phyloP scores from a whole-genome alignment of 2,329 filamentous ascomycete species.

The Fusarium tricinctum region DNA sequence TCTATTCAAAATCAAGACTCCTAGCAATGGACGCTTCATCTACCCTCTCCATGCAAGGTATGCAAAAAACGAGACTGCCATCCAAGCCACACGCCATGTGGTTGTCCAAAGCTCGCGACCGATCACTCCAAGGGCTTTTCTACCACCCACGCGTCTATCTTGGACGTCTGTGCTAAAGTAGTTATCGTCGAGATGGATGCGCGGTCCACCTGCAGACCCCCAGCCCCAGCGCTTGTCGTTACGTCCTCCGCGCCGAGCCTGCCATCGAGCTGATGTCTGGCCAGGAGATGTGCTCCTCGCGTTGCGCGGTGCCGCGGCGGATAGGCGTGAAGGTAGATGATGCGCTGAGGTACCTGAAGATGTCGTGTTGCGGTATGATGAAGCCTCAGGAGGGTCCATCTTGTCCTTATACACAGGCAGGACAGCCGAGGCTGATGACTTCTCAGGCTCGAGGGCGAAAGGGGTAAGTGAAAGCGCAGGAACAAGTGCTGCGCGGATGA shows the following conservation, averaged over 20 bases:
- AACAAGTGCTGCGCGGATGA: constrained; percentile 69
- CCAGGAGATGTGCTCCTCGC: constrained; percentile 42
- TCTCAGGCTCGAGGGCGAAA: constrained; percentile 65
- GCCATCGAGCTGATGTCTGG: constrained; percentile 43
- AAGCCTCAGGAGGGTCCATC: constrained; percentile 58
- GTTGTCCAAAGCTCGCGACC: constrained; percentile 72
- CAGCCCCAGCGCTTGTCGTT: constrained; percentile 58
- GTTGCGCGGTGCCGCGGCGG: constrained; percentile 40
- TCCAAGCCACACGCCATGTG: constrained; percentile 72
- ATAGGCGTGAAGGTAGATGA: constrained; percentile 44
- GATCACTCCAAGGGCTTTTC: constrained; percentile 61
- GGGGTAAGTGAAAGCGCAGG: constrained; percentile 67
- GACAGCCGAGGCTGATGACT: constrained; percentile 38
- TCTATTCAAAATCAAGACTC: constrained; percentile 5
- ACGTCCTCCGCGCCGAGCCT: constrained; percentile 48
- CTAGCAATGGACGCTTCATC: background rate
- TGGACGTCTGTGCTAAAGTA: constrained; percentile 59
- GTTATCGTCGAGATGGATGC: constrained; percentile 67
- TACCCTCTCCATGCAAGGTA: constrained; percentile 74
- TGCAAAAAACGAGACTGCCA: constrained; percentile 74
- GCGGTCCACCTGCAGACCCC: constrained; percentile 61
- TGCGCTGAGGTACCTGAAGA: constrained; percentile 48
- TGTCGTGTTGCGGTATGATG: constrained; percentile 28
- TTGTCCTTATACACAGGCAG: constrained; percentile 68
- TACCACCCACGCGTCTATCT: constrained; percentile 47